A percentile compares a stretch with the other conserved stretches of the same genome.
Conservation (phyloP, 2,329 filamentous ascomycete genomes). For the Phyllosticta capitalensis region DNA sequence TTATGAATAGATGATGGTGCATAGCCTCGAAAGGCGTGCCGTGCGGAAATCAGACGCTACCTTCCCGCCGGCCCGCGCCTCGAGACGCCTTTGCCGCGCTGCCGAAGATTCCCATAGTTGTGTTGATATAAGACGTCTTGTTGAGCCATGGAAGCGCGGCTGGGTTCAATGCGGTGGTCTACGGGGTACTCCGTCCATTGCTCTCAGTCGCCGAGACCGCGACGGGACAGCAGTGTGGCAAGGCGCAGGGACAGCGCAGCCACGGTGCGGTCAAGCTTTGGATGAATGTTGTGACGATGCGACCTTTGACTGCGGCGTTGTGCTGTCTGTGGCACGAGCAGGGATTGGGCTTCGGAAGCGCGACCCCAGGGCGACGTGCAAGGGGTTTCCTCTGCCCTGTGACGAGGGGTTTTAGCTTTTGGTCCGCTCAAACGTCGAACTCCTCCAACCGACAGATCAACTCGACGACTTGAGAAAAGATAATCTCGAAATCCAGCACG, state of each 20-base stretch:
- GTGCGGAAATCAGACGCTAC: not conserved
- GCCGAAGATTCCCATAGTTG: not conserved
- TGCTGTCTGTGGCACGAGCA: not conserved
- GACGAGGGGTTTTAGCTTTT: not conserved
- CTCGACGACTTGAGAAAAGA: not conserved
- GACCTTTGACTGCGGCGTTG: not conserved
- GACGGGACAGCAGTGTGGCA: not conserved
- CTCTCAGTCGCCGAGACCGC: not conserved
- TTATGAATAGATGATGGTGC: not conserved
- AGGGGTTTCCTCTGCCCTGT: not conserved
- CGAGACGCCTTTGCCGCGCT: not conserved
- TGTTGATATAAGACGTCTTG: not conserved
- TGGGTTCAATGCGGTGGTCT: not conserved
- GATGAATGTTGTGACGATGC: not conserved
- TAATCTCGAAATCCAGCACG: not conserved
- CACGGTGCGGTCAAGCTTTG: not conserved
- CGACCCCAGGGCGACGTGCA: not conserved
- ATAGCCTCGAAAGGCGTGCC: not conserved
- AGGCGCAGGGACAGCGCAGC: not conserved
- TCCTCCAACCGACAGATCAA: not conserved
- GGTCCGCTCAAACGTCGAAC: not conserved
- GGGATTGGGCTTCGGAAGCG: not conserved
- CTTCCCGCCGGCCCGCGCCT: not conserved
- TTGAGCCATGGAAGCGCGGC: not conserved
- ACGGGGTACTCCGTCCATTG: not conserved